These are phyloP conservation scores for Lophium mytilinum DNA, from an alignment of 495 filamentous ascomycete species.

Conservation along the genomic window DNA sequence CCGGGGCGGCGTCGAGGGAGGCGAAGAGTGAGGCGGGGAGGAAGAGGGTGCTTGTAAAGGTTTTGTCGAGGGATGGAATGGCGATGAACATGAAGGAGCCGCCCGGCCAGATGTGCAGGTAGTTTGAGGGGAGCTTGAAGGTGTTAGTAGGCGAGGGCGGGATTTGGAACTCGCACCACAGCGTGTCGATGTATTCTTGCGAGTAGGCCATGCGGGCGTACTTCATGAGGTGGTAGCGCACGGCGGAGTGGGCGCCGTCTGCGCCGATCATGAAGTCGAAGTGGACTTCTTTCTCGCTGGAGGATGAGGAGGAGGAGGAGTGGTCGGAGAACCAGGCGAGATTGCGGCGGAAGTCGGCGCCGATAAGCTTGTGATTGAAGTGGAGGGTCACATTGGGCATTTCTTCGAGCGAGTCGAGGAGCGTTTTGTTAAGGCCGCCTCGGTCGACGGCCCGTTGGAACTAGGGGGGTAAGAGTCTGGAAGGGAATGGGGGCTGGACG, in stretches of 20 bases:
- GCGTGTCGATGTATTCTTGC: slow-evolving; percentile 90
- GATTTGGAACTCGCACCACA: slow-evolving; percentile 97
- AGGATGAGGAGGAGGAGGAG: slow-evolving; percentile 26
- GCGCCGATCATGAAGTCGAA: slow-evolving; percentile 95
- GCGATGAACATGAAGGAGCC: slow-evolving; percentile 96
- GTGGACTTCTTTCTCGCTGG: slow-evolving; percentile 56
- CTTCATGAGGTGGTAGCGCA: slow-evolving; percentile 91
- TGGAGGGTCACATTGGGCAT: slow-evolving; percentile 81
- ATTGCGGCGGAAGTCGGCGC: slow-evolving; percentile 68
- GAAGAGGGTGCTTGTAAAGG: slow-evolving; percentile 95
- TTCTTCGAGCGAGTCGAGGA: slow-evolving; percentile 76
- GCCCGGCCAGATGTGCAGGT: slow-evolving; percentile 96
- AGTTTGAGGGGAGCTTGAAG: slow-evolving; percentile 78
- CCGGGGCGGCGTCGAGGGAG: slow-evolving; percentile 48
- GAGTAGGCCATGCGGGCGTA: slow-evolving; percentile 79
- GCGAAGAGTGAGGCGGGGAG: slow-evolving; percentile 55
- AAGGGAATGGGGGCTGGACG: slow-evolving; percentile 34
- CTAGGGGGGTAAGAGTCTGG: slow-evolving; percentile 21
- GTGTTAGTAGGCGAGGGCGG: slow-evolving; percentile 45
- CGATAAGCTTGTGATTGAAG: slow-evolving; percentile 87
- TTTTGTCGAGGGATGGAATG: slow-evolving; percentile 77
- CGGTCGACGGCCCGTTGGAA: slow-evolving; percentile 64
- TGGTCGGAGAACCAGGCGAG: slow-evolving; percentile 66
- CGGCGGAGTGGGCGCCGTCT: slow-evolving; percentile 87
- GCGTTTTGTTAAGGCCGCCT: slow-evolving; percentile 69